A percentile compares a stretch with the other conserved stretches of the same genome.
These are phyloP conservation scores for Byssochlamys sp. DNA, from an alignment of 2,329 filamentous ascomycete species.

Conservation along the genomic window DNA sequence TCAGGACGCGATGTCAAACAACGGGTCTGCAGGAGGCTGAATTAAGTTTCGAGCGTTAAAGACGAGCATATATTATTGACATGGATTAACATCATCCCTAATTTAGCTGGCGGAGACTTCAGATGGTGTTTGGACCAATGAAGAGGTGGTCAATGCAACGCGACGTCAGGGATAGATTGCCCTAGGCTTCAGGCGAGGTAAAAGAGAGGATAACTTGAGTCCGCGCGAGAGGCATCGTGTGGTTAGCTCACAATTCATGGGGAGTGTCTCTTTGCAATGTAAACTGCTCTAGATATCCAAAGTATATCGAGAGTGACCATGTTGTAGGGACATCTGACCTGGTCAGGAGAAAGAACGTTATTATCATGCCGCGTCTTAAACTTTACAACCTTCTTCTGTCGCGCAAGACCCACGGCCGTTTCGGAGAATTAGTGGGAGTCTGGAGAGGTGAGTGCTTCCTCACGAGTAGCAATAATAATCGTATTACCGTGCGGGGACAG, in stretches of 20 bases:
- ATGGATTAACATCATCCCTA: not conserved
- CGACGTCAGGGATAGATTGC: not conserved
- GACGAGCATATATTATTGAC: not conserved
- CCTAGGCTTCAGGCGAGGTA: not conserved
- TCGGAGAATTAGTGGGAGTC: not conserved
- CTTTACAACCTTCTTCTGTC: not conserved
- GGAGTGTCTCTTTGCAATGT: not conserved
- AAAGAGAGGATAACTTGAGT: not conserved
- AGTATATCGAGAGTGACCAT: not conserved
- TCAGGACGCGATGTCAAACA: not conserved
- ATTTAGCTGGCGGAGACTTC: not conserved
- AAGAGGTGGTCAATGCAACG: not conserved
- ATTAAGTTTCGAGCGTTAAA: not conserved
- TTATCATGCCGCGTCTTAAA: not conserved
- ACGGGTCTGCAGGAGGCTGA: not conserved
- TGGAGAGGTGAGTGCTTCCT: too few relatives aligned
- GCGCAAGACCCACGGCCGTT: not conserved
- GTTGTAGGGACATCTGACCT: not conserved
- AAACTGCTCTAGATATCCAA: not conserved
- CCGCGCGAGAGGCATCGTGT: not conserved
- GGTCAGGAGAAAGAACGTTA: not conserved
- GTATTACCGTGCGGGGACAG: not conserved
- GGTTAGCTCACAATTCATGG: not conserved
- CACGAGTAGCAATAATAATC: too few relatives aligned
- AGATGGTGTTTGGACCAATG: not conserved